Percentiles rank a stretch among this genome's conserved stretches.
Evolutionary conservation across 768 basidiomycete genomes (phyloP).

Genomic region (Hemileccinum rubropunctum): DNA sequence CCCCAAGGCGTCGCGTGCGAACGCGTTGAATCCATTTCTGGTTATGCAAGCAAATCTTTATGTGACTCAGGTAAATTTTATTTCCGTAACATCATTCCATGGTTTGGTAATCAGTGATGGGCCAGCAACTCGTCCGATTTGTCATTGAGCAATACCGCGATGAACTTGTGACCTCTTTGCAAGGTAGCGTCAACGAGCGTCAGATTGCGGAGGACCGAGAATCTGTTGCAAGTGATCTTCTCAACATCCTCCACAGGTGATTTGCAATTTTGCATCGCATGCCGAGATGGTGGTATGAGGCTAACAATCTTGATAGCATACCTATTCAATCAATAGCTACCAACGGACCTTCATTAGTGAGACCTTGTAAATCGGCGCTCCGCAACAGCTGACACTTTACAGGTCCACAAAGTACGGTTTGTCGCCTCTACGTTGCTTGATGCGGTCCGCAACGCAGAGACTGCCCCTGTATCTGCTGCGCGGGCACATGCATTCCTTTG

Average conservation of each 20-base stretch:
- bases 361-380: conserved; percentile 7
- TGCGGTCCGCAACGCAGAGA: conserved; percentile 77
- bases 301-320: conserved; percentile 49
- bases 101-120: not conserved
- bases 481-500: conserved; percentile 86
- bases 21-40: conserved; percentile 84
- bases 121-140: conserved; percentile 88
- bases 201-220: conserved; percentile 73
- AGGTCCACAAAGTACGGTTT: conserved; percentile 92
- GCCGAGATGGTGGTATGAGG: not conserved
- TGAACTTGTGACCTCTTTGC: conserved; percentile 70
- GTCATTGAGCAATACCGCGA: conserved; percentile 92
- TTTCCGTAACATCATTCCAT: not conserved
- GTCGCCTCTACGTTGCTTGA: conserved; percentile 89
- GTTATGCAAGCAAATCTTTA: conserved; percentile 93
- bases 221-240: conserved; percentile 81
- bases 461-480: conserved; percentile 74
- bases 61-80: conserved; percentile 73
- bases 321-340: conserved; percentile 92
- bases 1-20: conserved; percentile 80
- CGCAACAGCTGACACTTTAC: conserved; percentile 9
- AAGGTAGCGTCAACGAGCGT: conserved; percentile 60
- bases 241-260: conserved; percentile 82
- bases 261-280: conserved; percentile 12
- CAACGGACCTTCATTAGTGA: conserved; percentile 76